Evolutionary conservation across 306 rosid species (phyloP), one percentile per base, ranked within the genome.

Genomic region (Senna tora): DNA sequence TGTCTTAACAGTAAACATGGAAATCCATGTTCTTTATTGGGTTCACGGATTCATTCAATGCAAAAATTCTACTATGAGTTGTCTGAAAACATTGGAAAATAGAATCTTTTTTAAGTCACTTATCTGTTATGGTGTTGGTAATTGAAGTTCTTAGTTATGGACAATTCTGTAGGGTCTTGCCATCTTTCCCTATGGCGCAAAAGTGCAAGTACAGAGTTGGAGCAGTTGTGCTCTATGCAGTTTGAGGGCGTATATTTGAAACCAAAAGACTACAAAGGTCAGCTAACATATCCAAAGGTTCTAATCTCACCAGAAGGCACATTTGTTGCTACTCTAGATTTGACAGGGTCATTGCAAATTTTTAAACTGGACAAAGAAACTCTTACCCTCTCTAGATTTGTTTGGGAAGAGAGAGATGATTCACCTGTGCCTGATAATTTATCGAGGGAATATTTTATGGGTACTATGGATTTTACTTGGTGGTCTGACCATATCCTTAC

Each of bases 401-500:
- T 64, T 62, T 74, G 55, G 77, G 76, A 72, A 53, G 81, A 82
- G 83, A 75, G 78, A 74, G 68, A 71, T 6, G 79, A 38, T 74
- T 80, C 86, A 63, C 64, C 78, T 41, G 76, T 60, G 54, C 75
- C 74, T 46, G 69, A 50, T 79, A 60, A 66, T 77, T 74, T 72
- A 61, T 65, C 67, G 15, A 65, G 56, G 25, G 82, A 64, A 61
- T 34, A 77, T 62, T 50, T 71, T 15, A 34, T 46, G 53, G 87
- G 75, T 69, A 55, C 79, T 81, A 84, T 91, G 82, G 97, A 94
- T 81, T 91, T 94, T 85, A 83, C 87, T 43, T 94, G 99, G 99
- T 91, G 96, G 99, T 82, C 86, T 76, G 92, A 85, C 76, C 93
- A 86, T 77, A 78, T 89, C 80, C 82, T 94, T 77, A 72, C 91